phyloP scores from a whole-genome alignment of 345 rosid species.

The Pistacia vera region DNA sequence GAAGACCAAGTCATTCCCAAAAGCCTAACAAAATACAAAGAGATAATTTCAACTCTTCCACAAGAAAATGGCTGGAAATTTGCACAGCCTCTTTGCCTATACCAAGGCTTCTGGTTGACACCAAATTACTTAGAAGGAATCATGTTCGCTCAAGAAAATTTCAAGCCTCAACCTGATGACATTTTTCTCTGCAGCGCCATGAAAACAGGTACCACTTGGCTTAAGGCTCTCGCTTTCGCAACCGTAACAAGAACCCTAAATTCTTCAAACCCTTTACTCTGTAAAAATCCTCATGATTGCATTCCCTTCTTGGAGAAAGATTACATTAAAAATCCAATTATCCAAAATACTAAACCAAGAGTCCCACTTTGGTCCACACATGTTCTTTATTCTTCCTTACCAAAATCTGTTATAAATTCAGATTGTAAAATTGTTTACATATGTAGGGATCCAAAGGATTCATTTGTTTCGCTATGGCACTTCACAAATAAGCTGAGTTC shows the following conservation, averaged over 20 bases:
- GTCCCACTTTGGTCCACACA: not conserved
- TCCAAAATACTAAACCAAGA: not conserved
- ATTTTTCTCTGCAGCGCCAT: not conserved
- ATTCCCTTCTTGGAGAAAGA: not conserved
- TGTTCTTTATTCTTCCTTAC: not conserved
- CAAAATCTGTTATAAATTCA: not conserved
- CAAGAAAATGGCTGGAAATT: not conserved
- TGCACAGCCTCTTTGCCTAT: not conserved
- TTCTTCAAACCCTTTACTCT: not conserved
- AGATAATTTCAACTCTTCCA: not conserved
- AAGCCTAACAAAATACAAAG: not conserved
- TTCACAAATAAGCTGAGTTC: not conserved
- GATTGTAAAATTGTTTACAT: slow-evolving; percentile 17
- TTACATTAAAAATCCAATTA: not conserved
- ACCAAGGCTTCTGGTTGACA: not conserved
- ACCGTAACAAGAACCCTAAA: not conserved
- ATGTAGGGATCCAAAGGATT: slow-evolving; percentile 17
- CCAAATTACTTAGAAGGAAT: not conserved
- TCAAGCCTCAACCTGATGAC: not conserved
- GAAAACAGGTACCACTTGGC: not conserved
- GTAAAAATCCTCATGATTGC: not conserved
- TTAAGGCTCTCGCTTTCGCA: not conserved
- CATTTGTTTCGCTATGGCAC: not conserved
- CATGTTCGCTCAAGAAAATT: not conserved
- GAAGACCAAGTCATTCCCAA: not conserved